Evolutionary conservation across 495 filamentous ascomycete species (phyloP).

Genomic region (Neurospora sp.): DNA sequence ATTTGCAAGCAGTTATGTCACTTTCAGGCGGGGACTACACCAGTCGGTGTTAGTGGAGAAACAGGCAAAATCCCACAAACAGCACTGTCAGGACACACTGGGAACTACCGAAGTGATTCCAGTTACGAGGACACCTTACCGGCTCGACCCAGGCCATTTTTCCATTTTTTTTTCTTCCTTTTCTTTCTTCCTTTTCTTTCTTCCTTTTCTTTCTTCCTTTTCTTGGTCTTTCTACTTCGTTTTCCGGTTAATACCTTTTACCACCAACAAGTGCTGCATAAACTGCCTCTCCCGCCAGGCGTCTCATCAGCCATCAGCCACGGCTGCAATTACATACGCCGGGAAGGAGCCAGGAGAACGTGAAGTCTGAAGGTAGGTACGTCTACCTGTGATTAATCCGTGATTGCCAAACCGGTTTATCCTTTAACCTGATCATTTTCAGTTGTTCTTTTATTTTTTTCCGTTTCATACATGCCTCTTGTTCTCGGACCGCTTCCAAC

Average conservation of each 20-base stretch:
- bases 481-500: too few species aligned
- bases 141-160: neutral
- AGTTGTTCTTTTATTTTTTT: too few species aligned
- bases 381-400: too few species aligned
- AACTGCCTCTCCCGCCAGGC: too few species aligned
- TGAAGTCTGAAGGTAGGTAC: too few species aligned
- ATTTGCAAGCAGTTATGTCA: too few species aligned
- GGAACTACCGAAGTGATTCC: neutral
- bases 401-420: too few species aligned
- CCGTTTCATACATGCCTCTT: too few species aligned
- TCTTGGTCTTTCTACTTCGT: neutral
- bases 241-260: neutral
- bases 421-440: too few species aligned
- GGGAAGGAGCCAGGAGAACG: too few species aligned
- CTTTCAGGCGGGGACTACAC: neutral
- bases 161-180: fast-evolving
- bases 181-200: fast-evolving
- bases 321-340: too few species aligned
- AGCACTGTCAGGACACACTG: neutral
- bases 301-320: too few species aligned
- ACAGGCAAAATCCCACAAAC: neutral
- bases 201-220: neutral
- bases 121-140: neutral
- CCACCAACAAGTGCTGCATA: neutral
- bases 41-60: neutral